Evolutionary conservation across 345 rosid genomes (phyloP).

Genomic region (Anastatica hierochuntica): DNA sequence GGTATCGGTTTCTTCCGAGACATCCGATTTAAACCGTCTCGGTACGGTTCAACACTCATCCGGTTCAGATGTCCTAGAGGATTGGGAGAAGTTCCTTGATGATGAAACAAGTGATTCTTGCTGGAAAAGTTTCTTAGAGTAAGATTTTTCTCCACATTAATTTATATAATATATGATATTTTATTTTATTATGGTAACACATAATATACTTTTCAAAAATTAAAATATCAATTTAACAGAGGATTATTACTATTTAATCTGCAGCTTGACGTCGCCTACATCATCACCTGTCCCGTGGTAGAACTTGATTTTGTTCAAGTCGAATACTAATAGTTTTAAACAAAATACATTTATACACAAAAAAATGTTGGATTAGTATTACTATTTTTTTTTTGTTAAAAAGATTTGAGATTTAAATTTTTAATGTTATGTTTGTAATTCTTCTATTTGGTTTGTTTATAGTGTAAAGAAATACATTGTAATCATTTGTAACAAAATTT

Average conservation of each 20-base stretch:
- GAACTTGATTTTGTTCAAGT: slow-evolving; percentile 13
- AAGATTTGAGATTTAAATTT: not conserved
- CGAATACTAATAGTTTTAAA: not conserved
- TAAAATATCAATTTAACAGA: not conserved
- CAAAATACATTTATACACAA: not conserved
- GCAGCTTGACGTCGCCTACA: slow-evolving; percentile 35
- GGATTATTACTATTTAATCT: not conserved
- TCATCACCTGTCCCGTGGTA: slow-evolving; percentile 36
- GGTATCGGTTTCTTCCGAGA: slow-evolving; percentile 28
- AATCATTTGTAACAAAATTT: not conserved
- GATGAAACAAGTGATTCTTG: slow-evolving; percentile 46
- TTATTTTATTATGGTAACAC: too few relatives aligned
- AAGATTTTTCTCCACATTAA: slow-evolving; percentile 12
- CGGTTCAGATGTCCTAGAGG: slow-evolving; percentile 30
- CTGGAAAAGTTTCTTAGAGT: slow-evolving; percentile 63
- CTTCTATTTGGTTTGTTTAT: slow-evolving; percentile 9
- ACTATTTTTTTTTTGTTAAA: not conserved
- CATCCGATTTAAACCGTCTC: slow-evolving; percentile 8
- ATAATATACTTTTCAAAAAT: not conserved
- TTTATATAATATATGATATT: not conserved
- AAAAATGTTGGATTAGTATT: not conserved
- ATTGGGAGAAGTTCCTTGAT: slow-evolving; percentile 52
- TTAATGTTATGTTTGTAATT: slow-evolving; percentile 10
- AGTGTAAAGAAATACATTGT: slow-evolving; percentile 15
- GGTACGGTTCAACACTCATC: slow-evolving; percentile 20